Conservation (phyloP, 2,329 filamentous ascomycete genomes). For the Aureobasidium leucospermi region DNA sequence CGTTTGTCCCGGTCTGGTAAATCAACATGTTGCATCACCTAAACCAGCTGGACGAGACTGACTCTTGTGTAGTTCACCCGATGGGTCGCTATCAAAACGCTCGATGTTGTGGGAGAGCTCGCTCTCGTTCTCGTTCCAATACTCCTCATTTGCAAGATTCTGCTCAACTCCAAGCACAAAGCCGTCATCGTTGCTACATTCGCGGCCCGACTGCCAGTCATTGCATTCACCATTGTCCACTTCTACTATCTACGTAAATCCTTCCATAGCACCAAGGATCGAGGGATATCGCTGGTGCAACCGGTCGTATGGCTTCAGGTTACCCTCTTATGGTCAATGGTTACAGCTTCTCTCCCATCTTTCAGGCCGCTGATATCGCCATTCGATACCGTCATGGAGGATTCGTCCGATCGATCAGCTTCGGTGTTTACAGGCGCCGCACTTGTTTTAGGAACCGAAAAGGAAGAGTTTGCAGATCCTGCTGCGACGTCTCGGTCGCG, state of each 20-base stretch:
- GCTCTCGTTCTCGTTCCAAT: constrained; percentile 13
- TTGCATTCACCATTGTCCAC: not conserved
- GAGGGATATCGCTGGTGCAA: constrained; percentile 2
- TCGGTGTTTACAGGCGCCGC: not conserved
- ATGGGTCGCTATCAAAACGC: constrained; percentile 10
- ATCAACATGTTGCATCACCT: not conserved
- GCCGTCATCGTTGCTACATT: not conserved
- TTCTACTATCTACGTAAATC: not conserved
- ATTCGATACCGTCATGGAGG: constrained; percentile 4
- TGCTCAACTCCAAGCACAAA: constrained; percentile 13
- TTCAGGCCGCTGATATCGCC: constrained; percentile 10
- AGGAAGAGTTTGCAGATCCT: not conserved
- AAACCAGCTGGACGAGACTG: not conserved
- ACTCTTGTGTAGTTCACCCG: not conserved
- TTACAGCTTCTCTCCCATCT: constrained; percentile 15
- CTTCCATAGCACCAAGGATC: not conserved
- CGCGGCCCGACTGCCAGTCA: constrained; percentile 4
- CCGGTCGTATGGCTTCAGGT: constrained; percentile 13
- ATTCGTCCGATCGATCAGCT: not conserved
- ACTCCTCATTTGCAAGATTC: constrained; percentile 10
- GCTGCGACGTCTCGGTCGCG: not conserved
- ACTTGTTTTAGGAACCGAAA: not conserved
- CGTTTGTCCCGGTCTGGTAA: not conserved
- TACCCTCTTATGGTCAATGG: constrained; percentile 11
- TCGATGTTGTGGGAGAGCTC: constrained; percentile 14